Conservation (phyloP, 179 eudicot genomes). For the Silene noctiflora region DNA sequence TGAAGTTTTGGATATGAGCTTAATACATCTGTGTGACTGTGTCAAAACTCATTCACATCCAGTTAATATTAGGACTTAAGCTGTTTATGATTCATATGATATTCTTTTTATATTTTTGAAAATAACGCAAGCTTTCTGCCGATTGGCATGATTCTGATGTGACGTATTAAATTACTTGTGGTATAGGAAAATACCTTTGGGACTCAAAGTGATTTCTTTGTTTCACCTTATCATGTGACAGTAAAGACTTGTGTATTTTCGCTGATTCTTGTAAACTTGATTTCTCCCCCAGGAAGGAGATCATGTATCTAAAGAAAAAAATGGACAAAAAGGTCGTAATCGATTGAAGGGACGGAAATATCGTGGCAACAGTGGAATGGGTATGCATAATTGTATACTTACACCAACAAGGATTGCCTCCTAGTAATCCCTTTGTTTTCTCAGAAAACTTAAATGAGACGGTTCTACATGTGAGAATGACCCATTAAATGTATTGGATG, state of each 20-base stretch:
- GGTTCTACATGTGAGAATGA: neutral
- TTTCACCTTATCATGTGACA: neutral
- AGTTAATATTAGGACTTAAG: no score
- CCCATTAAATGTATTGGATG: neutral
- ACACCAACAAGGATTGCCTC: neutral
- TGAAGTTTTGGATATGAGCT: neutral
- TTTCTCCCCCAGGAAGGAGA: conserved; percentile 43
- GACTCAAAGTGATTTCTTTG: neutral
- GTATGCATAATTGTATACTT: conserved; percentile 25
- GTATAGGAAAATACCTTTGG: neutral
- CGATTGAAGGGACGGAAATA: conserved; percentile 52
- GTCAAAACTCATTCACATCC: no score
- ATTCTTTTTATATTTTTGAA: neutral
- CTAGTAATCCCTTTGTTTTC: no score
- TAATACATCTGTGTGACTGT: neutral
- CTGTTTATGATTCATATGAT: no score
- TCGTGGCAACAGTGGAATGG: conserved; percentile 53
- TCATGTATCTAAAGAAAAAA: conserved; percentile 45
- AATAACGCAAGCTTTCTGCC: neutral
- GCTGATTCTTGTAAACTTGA: neutral
- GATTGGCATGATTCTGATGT: neutral
- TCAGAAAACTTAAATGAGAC: neutral
- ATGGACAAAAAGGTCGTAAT: conserved; percentile 42
- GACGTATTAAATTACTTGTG: neutral
- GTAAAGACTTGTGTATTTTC: neutral